Conservation (phyloP, 805 yeast species). For the Lachancea lanzarotensis region DNA sequence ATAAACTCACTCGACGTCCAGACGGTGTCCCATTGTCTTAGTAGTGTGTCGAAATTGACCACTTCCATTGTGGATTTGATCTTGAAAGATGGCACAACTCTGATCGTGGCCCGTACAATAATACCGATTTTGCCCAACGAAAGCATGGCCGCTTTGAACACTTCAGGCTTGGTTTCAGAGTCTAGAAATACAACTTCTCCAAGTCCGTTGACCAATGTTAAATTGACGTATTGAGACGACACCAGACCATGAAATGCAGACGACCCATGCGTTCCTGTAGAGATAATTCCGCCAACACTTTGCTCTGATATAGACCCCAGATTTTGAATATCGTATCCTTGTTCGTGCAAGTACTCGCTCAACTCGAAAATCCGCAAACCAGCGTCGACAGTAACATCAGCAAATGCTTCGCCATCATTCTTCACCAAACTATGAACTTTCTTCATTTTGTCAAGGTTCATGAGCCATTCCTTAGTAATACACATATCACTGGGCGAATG, state of each 20-base stretch:
- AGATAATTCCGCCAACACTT: slow-evolving; percentile 89
- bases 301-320: slow-evolving; percentile 93
- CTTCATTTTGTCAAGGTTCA: slow-evolving; percentile 74
- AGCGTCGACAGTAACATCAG: slow-evolving; percentile 92
- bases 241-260: slow-evolving; percentile 88
- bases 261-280: slow-evolving; percentile 96
- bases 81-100: slow-evolving; percentile 79
- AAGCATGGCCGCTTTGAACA: slow-evolving; percentile 75
- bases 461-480: slow-evolving; percentile 80
- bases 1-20: slow-evolving; percentile 91
- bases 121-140: slow-evolving; percentile 91
- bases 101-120: slow-evolving; percentile 75
- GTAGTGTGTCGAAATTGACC: slow-evolving; percentile 64
- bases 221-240: slow-evolving; percentile 75
- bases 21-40: slow-evolving; percentile 65
- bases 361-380: slow-evolving; percentile 76
- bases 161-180: slow-evolving; percentile 50
- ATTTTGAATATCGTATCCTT: slow-evolving; percentile 78
- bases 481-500: slow-evolving; percentile 93
- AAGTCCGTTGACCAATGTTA: slow-evolving; percentile 65
- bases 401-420: slow-evolving; percentile 54
- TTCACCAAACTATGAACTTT: slow-evolving; percentile 44
- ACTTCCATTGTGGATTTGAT: slow-evolving; percentile 77
- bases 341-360: slow-evolving; percentile 54
- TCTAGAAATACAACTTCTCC: slow-evolving; percentile 56